Base-by-base conservation (phyloP, 2,329 filamentous ascomycete species). In the Penicillium decumbens region DNA sequence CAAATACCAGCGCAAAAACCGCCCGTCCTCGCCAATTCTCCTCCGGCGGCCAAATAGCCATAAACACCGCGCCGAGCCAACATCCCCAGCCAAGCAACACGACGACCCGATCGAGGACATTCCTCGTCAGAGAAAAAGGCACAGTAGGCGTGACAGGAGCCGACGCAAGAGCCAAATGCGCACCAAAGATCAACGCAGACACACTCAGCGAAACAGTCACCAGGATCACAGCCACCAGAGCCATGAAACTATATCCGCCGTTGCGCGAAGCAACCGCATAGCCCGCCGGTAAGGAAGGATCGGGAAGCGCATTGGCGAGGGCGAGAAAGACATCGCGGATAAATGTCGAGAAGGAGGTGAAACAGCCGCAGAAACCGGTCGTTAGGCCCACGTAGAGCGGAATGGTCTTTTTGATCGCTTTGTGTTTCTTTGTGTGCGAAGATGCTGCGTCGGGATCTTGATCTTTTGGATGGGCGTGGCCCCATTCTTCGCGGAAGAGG, bases 271-370 rank as follows among this genome's bases (percentile, higher is more conserved):
- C 67, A 10, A 68, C 66, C 0, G 64, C 15, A 1, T 43, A 23
- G 2, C 52, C 62, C 0, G 70, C 53, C 56, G 77, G 66, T 45
- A 71, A 62, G 59, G 75, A 70, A 0, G 81, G 79, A 1, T 77
- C 72, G 0, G 80, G 75, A 9, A 95, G 72, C 55, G 86, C 79
- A 64, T 95, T 93, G 3, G 88, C 84, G 15, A 95, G 71, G 0
- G 88, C 85, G 20, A 95, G 78, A 65, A 95, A 95, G 12, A 79
- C 72, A 61, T 95, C 91, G 6, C 88, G 80, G 41, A 91, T 84
- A 65, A 95, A 95, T 18, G 85, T 83, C 0, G 90, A 95, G 70
- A 95, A 95, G 8, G 87, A 91, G 0, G 91, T 96, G 63, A 93
- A 88, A 57, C 87, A 91, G 54, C 92, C 89, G 62, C 89, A 95